Conservation (phyloP, 176 grass and related monocot species). For the Avena insularis region DNA sequence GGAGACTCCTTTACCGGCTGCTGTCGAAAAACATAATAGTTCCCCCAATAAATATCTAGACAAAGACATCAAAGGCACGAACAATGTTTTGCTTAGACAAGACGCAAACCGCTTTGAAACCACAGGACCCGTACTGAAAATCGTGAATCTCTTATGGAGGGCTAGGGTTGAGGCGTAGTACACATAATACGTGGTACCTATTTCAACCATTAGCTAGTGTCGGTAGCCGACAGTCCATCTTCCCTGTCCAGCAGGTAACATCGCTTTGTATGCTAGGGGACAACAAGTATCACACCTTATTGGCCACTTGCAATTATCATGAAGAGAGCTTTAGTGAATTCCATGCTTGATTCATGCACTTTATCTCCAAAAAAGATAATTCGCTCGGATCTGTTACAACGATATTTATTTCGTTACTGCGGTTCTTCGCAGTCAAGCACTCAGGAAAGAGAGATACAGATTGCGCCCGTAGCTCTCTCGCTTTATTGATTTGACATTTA, state of each 20-base stretch:
- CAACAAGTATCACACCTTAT: slow-evolving; percentile 5
- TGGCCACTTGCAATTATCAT: slow-evolving; percentile 15
- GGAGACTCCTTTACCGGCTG: too few relatives aligned
- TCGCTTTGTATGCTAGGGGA: background rate
- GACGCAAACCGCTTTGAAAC: too few relatives aligned
- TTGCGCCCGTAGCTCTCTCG: background rate
- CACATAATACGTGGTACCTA: background rate
- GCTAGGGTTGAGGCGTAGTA: too few relatives aligned
- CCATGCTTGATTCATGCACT: background rate
- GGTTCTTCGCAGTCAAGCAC: background rate
- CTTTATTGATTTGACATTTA: background rate
- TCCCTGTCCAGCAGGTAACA: background rate
- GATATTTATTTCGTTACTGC: background rate
- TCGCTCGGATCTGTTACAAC: background rate
- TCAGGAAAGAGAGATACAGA: background rate
- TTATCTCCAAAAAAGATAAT: slow-evolving; percentile 5
- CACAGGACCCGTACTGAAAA: too few relatives aligned
- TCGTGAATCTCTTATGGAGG: too few relatives aligned
- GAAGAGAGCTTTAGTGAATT: slow-evolving; percentile 16
- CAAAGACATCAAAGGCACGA: too few relatives aligned
- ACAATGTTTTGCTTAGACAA: too few relatives aligned
- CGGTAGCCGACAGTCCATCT: background rate
- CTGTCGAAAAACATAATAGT: too few relatives aligned
- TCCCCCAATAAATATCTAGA: too few relatives aligned
- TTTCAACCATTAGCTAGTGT: background rate